Conservation (phyloP, 2,329 filamentous ascomycete genomes). For the Colletotrichum neosansevieriae region DNA sequence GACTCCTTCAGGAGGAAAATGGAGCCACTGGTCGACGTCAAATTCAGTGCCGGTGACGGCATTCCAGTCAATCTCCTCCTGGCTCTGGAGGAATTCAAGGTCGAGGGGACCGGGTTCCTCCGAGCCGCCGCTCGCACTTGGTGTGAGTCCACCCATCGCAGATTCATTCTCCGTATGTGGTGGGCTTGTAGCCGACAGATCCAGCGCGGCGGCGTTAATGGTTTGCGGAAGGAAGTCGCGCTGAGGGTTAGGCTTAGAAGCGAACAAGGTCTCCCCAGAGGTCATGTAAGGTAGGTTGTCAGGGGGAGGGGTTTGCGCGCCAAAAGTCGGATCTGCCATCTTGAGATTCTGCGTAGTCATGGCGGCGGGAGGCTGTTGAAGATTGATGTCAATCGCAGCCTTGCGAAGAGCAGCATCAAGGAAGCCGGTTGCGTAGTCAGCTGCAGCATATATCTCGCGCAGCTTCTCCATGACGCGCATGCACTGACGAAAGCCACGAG, state of each 20-base stretch:
- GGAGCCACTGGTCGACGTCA: constrained; percentile 70
- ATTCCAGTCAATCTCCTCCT: constrained; percentile 67
- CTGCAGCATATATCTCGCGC: constrained; percentile 89
- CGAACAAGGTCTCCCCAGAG: constrained; percentile 54
- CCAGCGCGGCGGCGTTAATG: constrained; percentile 52
- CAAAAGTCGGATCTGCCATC: constrained; percentile 50
- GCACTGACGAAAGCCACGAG: constrained; percentile 88
- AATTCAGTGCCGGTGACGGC: constrained; percentile 64
- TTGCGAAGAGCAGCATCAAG: constrained; percentile 92
- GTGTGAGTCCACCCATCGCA: constrained; percentile 54
- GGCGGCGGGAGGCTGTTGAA: constrained; percentile 48
- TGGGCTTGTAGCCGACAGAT: constrained; percentile 54
- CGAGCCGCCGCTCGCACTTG: constrained; percentile 58
- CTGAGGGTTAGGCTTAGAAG: constrained; percentile 33
- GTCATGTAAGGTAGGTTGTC: constrained; percentile 61
- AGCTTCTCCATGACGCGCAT: constrained; percentile 92
- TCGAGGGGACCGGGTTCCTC: constrained; percentile 57
- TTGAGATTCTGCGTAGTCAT: constrained; percentile 50
- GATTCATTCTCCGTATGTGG: constrained; percentile 59
- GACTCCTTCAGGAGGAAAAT: constrained; percentile 65
- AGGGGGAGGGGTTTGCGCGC: constrained; percentile 65
- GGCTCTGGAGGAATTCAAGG: constrained; percentile 60
- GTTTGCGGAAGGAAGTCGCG: constrained; percentile 50
- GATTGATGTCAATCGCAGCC: constrained; percentile 77
- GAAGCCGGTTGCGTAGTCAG: constrained; percentile 96